phyloP scores from a whole-genome alignment of 2,329 filamentous ascomycete species.

The Paramyrothecium roridum region DNA sequence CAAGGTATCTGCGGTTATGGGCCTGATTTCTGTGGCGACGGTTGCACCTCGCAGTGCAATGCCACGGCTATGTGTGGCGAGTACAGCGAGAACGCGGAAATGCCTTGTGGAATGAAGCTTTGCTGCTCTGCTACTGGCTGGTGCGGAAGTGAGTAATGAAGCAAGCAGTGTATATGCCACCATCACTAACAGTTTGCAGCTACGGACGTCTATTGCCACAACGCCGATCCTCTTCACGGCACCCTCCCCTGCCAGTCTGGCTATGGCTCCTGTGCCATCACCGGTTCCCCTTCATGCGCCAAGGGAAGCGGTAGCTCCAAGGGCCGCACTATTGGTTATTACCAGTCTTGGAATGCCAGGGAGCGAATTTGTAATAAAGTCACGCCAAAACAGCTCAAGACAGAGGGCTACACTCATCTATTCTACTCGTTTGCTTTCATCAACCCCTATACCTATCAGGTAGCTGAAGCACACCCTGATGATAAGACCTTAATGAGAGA shows the following conservation, averaged over 20 bases:
- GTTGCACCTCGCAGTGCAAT: constrained; percentile 10
- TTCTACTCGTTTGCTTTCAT: constrained; percentile 21
- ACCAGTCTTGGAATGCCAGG: constrained; percentile 10
- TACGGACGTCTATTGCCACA: not conserved
- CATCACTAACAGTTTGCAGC: not conserved
- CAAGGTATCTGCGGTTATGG: constrained; percentile 7
- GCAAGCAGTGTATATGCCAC: not conserved
- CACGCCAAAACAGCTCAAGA: constrained; percentile 8
- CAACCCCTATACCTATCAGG: constrained; percentile 20
- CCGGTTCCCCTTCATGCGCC: constrained; percentile 19
- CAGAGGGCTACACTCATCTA: constrained; percentile 4
- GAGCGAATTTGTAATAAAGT: constrained; percentile 8
- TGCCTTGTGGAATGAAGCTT: constrained; percentile 22
- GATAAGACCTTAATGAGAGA: constrained; percentile 3
- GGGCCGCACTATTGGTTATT: constrained; percentile 14
- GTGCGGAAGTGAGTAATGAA: constrained; percentile 14
- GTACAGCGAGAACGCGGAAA: constrained; percentile 10
- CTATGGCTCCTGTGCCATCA: constrained; percentile 23
- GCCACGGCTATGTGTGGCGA: constrained; percentile 27
- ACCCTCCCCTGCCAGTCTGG: constrained; percentile 24
- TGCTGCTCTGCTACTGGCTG: constrained; percentile 21
- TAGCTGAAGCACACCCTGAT: constrained; percentile 3
- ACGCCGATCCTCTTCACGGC: not conserved
- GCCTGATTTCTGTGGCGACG: constrained; percentile 2
- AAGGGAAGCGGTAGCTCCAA: constrained; percentile 13